These are phyloP conservation scores for Aplosporella prunicola DNA, from an alignment of 2,329 filamentous ascomycete species.

Conservation along the genomic window DNA sequence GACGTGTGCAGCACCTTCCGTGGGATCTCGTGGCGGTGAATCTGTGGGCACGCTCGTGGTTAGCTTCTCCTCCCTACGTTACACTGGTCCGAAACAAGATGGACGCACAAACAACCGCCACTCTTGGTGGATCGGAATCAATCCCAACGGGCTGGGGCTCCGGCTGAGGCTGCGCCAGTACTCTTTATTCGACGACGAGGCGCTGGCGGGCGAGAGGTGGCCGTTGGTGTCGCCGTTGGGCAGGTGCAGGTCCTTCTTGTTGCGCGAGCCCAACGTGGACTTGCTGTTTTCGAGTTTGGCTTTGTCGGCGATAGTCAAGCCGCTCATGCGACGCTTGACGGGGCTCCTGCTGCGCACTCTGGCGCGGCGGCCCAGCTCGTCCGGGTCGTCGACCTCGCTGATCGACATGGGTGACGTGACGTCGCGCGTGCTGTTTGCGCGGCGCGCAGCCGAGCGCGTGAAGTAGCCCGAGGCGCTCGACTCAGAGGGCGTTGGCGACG, in stretches of 20 bases:
- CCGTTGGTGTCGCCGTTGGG: constrained; percentile 48
- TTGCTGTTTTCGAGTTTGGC: constrained; percentile 15
- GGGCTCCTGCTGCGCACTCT: constrained; percentile 65
- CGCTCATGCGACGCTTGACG: constrained; percentile 41
- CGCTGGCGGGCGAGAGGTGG: constrained; percentile 56
- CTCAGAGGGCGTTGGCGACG: constrained; percentile 67
- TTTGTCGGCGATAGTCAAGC: constrained; percentile 42
- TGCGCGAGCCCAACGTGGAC: no score
- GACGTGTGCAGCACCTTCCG: constrained; percentile 83
- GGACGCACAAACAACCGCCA: constrained; percentile 70
- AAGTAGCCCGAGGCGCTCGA: constrained; percentile 47
- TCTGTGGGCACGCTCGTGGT: no score
- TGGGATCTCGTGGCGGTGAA: constrained; percentile 91
- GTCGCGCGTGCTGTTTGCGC: constrained; percentile 40
- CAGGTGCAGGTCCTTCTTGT: constrained; percentile 33
- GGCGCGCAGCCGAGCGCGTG: constrained; percentile 64
- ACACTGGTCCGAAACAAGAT: no score
- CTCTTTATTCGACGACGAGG: constrained; percentile 46
- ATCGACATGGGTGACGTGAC: constrained; percentile 51
- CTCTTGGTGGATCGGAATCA: constrained; percentile 90
- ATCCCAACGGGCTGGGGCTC: constrained; percentile 81
- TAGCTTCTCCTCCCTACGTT: no score
- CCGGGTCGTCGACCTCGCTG: constrained; percentile 47
- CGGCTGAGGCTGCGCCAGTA: constrained; percentile 83
- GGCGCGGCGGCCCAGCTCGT: constrained; percentile 46